Evolutionary conservation across 192 early-diverging fungal genomes (phyloP).

Genomic region (Backusella sp.): DNA sequence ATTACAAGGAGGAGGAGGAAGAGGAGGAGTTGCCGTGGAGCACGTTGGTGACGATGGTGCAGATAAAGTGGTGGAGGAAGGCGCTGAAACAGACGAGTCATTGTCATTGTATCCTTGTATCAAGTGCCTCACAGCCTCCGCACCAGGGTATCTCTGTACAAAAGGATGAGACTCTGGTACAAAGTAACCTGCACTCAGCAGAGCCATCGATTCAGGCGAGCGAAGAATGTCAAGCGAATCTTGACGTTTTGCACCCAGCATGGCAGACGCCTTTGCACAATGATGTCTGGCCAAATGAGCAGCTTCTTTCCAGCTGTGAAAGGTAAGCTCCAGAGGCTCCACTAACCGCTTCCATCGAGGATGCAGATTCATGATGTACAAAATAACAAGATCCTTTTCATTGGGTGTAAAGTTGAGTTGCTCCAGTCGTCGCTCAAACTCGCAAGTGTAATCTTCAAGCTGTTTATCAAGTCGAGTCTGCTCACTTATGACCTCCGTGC

Average conservation of each 20-base stretch:
- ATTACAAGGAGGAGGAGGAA: neutral
- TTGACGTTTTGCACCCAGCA: neutral
- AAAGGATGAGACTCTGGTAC: neutral
- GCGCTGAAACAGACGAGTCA: neutral
- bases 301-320: neutral
- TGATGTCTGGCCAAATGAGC: conserved; percentile 9
- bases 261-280: conserved; percentile 1
- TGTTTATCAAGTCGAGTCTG: neutral
- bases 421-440: neutral
- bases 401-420: neutral
- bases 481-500: neutral
- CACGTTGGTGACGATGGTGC: neutral
- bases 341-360: conserved; percentile 23
- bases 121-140: neutral
- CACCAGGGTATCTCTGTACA: neutral
- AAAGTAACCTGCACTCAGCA: conserved; percentile 14
- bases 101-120: neutral
- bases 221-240: conserved; percentile 5
- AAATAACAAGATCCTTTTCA: conserved; percentile 12
- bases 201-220: neutral
- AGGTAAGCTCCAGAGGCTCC: conserved; percentile 11
- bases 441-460: conserved; percentile 13
- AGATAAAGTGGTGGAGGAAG: neutral
- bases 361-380: conserved; percentile 25
- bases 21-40: neutral